Base-by-base conservation (phyloP, 140 eudicot genomes). In the Oenanthe javanica region DNA sequence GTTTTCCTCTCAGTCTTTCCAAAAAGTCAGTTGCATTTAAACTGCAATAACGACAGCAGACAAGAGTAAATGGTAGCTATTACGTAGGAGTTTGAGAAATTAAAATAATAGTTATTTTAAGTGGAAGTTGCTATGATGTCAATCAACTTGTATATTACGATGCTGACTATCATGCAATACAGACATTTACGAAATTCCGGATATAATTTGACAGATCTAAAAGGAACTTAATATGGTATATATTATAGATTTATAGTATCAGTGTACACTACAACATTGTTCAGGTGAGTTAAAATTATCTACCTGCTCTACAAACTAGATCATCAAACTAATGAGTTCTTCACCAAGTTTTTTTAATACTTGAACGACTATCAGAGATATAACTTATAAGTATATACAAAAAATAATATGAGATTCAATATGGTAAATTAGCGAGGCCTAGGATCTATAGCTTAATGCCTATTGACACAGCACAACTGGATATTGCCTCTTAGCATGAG, bases 11-110 rank as follows among this genome's bases (percentile, higher is more conserved):
- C 0, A 95, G 87, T 82, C 97, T 87, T 89, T 92, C 92, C 79
- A 95, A 89, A 84, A 95, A 95, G 79, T 95, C 93, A 9, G 92
- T 92, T 50, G 97, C 91, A 81, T 95, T 91, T 77, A 95, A 82
- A 75, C 99, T 95, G 89, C 63, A 63, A 81, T 75, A 67, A 13
- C 54, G 72, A 64, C 75, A 81, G 49, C 82, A 79, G 64, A 27
- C 49, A 49, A 66, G 64, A 40, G 54, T 42, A 11, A 78, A 21
- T 61, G 51, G 21, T 43, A 47, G 48, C 13, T 15, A 51, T 76
- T 77, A 36, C 31, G 61, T 51, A 59, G 67, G 25, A 59, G 27
- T 7, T 1, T 61, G 69, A 36, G 0, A 61, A 61, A 31, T 61
- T n/a, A n/a, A 6, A 45, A 72, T 45, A 6, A 42, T 25, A 31